Conservation (phyloP, 805 yeast species). For the Candida khao-thaluensis region DNA sequence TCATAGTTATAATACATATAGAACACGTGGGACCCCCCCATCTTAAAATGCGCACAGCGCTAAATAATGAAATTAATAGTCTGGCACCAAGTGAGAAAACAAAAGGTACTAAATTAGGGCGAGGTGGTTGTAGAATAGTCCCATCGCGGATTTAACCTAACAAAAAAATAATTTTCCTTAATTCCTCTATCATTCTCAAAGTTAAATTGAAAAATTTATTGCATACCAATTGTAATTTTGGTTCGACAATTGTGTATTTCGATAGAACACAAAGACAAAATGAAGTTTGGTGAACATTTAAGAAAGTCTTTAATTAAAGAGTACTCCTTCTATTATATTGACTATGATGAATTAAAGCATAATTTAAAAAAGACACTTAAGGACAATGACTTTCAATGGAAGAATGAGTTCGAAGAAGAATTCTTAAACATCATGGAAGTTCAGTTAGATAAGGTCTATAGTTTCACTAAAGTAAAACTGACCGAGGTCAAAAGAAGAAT, state of each 20-base stretch:
- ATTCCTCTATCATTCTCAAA: slow-evolving; percentile 1
- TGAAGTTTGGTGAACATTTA: slow-evolving; percentile 96
- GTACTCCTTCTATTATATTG: slow-evolving; percentile 85
- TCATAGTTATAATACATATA: no score
- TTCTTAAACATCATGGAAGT: slow-evolving; percentile 73
- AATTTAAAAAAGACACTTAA: slow-evolving; percentile 69
- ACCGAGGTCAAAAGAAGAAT: slow-evolving; percentile 84
- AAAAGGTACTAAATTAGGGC: not conserved
- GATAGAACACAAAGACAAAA: no score
- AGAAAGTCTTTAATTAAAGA: slow-evolving; percentile 86
- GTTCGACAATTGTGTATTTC: no score
- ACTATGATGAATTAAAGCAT: slow-evolving; percentile 87
- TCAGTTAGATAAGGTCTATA: slow-evolving; percentile 90
- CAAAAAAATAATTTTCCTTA: not conserved
- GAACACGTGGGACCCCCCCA: not conserved
- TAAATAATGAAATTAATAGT: not conserved
- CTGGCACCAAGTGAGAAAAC: not conserved
- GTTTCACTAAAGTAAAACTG: slow-evolving; percentile 84
- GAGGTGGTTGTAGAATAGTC: not conserved
- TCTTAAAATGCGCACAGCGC: not conserved
- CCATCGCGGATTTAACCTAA: not conserved
- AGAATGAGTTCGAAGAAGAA: slow-evolving; percentile 73
- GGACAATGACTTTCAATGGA: slow-evolving; percentile 63
- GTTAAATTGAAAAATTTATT: slow-evolving; percentile 5
- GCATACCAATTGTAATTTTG: no score